Percentiles rank a stretch among this genome's conserved stretches.
Conservation (phyloP, 1,284 basidiomycete genomes). For the Trametes versicolor region DNA sequence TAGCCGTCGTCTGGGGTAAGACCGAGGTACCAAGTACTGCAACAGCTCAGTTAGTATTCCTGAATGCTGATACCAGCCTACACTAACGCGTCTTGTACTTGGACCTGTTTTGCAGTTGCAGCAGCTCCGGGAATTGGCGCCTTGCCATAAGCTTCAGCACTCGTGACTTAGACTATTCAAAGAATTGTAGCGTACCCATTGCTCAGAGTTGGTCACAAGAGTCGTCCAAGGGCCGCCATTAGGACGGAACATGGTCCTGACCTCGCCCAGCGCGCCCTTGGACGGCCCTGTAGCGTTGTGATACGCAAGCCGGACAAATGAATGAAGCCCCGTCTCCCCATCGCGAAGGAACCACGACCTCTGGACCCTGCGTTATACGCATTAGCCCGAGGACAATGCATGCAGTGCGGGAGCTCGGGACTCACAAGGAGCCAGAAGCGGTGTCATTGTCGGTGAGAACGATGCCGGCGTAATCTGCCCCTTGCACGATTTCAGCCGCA, state of each 20-base stretch:
- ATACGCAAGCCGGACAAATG: constrained; percentile 40
- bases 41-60: background rate
- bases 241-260: constrained; percentile 44
- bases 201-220: constrained; percentile 39
- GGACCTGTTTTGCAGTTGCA: constrained; percentile 36
- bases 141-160: constrained; percentile 9
- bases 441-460: constrained; percentile 34
- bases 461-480: constrained; percentile 28
- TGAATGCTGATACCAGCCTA: background rate
- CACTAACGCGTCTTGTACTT: constrained; percentile 42
- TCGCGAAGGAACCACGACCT: constrained; percentile 43
- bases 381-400: background rate
- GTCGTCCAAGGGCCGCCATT: constrained; percentile 40
- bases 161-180: no score
- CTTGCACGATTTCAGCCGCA: constrained; percentile 21
- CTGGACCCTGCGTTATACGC: constrained; percentile 27
- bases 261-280: constrained; percentile 38
- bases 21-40: constrained; percentile 35
- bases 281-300: constrained; percentile 34
- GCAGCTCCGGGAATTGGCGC: constrained; percentile 37
- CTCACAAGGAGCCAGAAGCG: constrained; percentile 29
- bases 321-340: constrained; percentile 41
- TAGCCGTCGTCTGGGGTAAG: constrained; percentile 32
- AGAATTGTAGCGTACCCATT: constrained; percentile 34
- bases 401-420: background rate